phyloP scores from a whole-genome alignment of 176 grass and related monocot genomes.

The Paspalum notatum region DNA sequence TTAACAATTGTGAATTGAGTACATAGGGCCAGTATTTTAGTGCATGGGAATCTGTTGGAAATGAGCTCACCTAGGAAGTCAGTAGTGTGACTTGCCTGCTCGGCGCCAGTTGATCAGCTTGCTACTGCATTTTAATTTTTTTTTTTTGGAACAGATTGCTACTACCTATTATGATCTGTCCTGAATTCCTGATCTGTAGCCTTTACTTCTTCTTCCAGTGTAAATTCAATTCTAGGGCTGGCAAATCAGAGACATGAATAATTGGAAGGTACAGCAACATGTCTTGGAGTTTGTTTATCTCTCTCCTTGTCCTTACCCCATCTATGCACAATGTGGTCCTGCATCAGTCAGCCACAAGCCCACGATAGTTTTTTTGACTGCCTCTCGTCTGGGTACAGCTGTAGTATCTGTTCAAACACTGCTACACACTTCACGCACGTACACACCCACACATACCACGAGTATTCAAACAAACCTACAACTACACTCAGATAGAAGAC shows the following conservation, averaged over 20 bases:
- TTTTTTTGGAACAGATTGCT: not conserved
- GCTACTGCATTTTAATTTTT: not conserved
- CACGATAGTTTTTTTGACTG: too few relatives aligned
- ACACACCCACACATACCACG: too few relatives aligned
- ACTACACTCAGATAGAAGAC: too few relatives aligned
- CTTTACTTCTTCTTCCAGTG: conserved; percentile 15
- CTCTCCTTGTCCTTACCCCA: conserved; percentile 30
- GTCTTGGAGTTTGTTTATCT: conserved; percentile 26
- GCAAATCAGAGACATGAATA: conserved; percentile 31
- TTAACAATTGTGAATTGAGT: conserved; percentile 21
- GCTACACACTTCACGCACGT: too few relatives aligned
- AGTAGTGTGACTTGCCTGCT: conserved; percentile 1
- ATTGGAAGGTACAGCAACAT: conserved; percentile 30
- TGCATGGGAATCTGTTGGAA: conserved; percentile 19
- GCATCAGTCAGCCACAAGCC: not conserved
- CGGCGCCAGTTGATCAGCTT: not conserved
- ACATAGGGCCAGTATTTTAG: not conserved
- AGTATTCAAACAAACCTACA: too few relatives aligned
- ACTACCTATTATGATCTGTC: not conserved
- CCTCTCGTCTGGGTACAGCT: too few relatives aligned
- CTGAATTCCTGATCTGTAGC: conserved; percentile 2
- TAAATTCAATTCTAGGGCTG: not conserved
- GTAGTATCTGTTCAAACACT: too few relatives aligned
- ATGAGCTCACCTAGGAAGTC: conserved; percentile 40
- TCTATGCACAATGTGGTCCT: conserved; percentile 47